Conservation (phyloP, 1,284 basidiomycete genomes). For the Amylostereum areolatum region DNA sequence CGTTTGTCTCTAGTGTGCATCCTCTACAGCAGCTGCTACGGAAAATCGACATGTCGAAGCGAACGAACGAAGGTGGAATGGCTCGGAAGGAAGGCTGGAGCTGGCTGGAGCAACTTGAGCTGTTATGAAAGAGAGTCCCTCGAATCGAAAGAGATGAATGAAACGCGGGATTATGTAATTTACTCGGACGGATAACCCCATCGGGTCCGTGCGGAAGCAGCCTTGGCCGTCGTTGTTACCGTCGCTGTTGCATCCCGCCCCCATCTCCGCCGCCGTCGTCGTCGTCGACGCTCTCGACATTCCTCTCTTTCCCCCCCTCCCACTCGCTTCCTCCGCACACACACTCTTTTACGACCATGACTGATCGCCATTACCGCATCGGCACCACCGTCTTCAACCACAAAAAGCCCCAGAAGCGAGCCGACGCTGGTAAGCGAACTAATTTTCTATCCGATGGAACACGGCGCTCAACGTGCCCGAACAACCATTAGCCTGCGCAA, state of each 20-base stretch:
- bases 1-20: too few relatives aligned
- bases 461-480: neutral
- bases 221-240: neutral
- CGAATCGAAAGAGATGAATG: too few relatives aligned
- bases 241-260: neutral
- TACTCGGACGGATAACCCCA: too few relatives aligned
- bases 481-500: constrained; percentile 38
- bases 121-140: too few relatives aligned
- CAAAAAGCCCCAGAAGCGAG: constrained; percentile 2
- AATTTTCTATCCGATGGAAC: neutral
- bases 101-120: too few relatives aligned
- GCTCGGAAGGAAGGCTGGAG: too few relatives aligned
- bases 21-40: too few relatives aligned
- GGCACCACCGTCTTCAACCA: constrained; percentile 4
- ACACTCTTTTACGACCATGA: constrained; percentile 10
- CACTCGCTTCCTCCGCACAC: constrained; percentile 10
- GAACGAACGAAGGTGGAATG: too few relatives aligned
- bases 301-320: constrained; percentile 4
- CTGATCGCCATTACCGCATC: constrained; percentile 3
- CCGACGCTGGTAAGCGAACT: constrained; percentile 2
- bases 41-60: too few relatives aligned
- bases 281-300: neutral
- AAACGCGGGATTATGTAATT: too few relatives aligned
- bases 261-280: neutral
- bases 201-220: too few relatives aligned